Evolutionary conservation across 192 early-diverging fungal species (phyloP).

Genomic region (Glomus cerebriforme): DNA sequence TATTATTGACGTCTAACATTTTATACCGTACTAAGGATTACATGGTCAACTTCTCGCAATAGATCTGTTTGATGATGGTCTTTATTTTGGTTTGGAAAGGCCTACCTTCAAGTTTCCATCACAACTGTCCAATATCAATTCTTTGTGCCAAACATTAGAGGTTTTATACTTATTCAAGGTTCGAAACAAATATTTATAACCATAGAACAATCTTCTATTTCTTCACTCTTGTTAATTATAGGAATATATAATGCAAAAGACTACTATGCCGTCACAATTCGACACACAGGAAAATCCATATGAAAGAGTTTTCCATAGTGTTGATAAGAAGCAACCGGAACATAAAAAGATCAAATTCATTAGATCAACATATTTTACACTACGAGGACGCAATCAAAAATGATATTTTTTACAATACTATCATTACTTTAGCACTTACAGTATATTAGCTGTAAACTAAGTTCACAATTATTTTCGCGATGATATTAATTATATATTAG

Average conservation of each 20-base stretch:
- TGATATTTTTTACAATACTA: background rate
- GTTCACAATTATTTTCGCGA: too few species aligned
- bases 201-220: background rate
- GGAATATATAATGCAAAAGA: background rate
- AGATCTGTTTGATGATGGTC: conserved; percentile 8
- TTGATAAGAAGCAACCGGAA: background rate
- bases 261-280: background rate
- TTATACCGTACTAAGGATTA: too few species aligned
- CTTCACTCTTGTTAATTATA: background rate
- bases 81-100: conserved; percentile 20
- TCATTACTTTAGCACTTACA: too few species aligned
- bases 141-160: background rate
- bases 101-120: conserved; percentile 5
- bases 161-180: conserved; percentile 18
- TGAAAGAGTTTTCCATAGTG: background rate
- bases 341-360: conserved; percentile 2
- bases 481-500: too few species aligned
- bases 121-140: conserved; percentile 16
- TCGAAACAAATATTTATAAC: background rate
- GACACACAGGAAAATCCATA: background rate
- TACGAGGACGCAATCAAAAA: background rate
- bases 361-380: background rate
- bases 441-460: too few species aligned
- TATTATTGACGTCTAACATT: too few species aligned
- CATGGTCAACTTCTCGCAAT: conserved; percentile 9